Evolutionary conservation across 2,329 filamentous ascomycete genomes (phyloP).

Genomic region (Colletotrichum cordylinicola): DNA sequence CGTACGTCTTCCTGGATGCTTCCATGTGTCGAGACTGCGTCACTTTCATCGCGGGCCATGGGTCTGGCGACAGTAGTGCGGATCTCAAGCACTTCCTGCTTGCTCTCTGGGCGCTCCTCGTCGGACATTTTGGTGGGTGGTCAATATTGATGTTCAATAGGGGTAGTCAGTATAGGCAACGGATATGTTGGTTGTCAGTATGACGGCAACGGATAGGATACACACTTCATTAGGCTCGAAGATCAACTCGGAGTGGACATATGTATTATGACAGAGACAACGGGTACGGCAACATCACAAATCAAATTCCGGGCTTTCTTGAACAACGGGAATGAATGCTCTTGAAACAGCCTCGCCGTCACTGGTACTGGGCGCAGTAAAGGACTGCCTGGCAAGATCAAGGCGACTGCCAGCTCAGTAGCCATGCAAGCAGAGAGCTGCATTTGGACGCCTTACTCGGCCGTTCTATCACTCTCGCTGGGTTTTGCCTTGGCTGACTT

Average conservation of each 20-base stretch:
- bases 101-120: background rate
- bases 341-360: background rate
- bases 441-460: background rate
- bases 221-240: background rate
- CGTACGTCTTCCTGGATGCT: background rate
- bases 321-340: background rate
- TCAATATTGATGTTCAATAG: background rate
- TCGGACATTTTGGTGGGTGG: background rate
- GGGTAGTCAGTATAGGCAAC: background rate
- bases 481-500: background rate
- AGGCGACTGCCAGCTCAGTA: background rate
- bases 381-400: background rate
- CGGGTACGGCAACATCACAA: background rate
- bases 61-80: background rate
- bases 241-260: background rate
- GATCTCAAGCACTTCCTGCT: background rate
- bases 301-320: background rate
- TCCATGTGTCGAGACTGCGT: background rate
- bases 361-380: background rate
- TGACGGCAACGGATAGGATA: background rate
- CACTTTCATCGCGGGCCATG: background rate
- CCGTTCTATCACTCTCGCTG: background rate
- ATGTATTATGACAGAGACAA: background rate
- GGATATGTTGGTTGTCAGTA: background rate
- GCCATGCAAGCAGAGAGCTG: background rate